Conservation (phyloP, 2,329 filamentous ascomycete species). For the Fusarium robinianum region DNA sequence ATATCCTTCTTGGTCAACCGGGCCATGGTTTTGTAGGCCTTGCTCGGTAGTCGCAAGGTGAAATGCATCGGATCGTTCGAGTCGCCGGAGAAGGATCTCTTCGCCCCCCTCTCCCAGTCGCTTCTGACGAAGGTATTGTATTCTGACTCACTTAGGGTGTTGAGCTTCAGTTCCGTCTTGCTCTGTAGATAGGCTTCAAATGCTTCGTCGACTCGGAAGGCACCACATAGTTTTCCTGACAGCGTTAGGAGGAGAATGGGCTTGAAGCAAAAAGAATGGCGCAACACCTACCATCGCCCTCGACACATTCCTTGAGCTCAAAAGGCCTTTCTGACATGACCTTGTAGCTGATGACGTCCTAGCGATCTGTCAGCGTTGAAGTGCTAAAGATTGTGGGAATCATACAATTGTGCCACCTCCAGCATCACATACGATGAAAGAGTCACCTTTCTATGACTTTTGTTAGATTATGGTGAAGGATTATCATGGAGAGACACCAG, state of each 20-base stretch:
- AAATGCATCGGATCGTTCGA: too few relatives aligned
- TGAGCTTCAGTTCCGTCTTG: conserved; percentile 1
- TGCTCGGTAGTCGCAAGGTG: too few relatives aligned
- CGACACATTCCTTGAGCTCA: conserved; percentile 5
- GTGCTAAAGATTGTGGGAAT: background rate
- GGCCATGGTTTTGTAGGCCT: too few relatives aligned
- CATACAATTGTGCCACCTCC: conserved; percentile 10
- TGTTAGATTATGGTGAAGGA: background rate
- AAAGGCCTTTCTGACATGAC: conserved; percentile 3
- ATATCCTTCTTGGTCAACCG: too few relatives aligned
- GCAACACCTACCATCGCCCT: conserved; percentile 2
- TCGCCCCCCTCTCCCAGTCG: too few relatives aligned
- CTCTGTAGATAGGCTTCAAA: background rate
- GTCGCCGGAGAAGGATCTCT: too few relatives aligned
- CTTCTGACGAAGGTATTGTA: too few relatives aligned
- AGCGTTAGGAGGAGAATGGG: too few relatives aligned
- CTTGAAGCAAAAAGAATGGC: too few relatives aligned
- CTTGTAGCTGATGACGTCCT: conserved; percentile 12
- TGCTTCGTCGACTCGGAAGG: conserved; percentile 7
- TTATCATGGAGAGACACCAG: too few relatives aligned
- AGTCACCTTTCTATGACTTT: conserved; percentile 6
- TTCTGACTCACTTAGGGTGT: too few relatives aligned
- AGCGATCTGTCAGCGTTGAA: background rate
- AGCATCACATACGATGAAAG: conserved; percentile 13
- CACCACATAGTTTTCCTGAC: conserved; percentile 3